Evolutionary conservation across 2,329 filamentous ascomycete species (phyloP).

Genomic region (Trichoderma sp.): DNA sequence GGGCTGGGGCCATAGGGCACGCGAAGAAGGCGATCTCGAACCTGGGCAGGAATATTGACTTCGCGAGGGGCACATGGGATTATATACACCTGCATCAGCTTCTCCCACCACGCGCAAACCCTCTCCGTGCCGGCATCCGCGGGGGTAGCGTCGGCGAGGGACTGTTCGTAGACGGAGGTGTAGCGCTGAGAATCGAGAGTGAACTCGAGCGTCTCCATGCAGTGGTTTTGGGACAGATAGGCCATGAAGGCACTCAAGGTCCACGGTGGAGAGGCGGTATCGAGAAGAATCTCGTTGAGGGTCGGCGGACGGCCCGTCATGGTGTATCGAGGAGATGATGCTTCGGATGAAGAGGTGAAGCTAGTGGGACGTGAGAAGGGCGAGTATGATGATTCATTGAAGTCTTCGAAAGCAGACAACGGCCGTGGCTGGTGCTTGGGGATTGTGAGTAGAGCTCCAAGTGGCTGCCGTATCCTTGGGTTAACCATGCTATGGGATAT

Average conservation of each 20-base stretch:
- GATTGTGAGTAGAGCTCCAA: conserved; percentile 42
- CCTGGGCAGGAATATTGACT: conserved; percentile 83
- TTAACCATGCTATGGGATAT: conserved; percentile 41
- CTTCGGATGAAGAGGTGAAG: conserved; percentile 44
- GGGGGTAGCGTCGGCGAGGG: conserved; percentile 38
- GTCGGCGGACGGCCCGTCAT: conserved; percentile 54
- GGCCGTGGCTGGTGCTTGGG: conserved; percentile 44
- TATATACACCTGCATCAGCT: conserved; percentile 87
- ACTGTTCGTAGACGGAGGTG: conserved; percentile 53
- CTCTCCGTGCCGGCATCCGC: conserved; percentile 54
- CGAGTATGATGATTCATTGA: conserved; percentile 40
- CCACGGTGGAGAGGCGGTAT: conserved; percentile 82
- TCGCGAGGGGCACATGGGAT: conserved; percentile 79
- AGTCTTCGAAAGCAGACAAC: conserved; percentile 45
- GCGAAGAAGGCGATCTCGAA: conserved; percentile 75
- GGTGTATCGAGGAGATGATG: conserved; percentile 33
- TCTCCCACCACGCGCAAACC: conserved; percentile 78
- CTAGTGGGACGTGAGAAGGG: conserved; percentile 49
- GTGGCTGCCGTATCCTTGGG: conserved; percentile 44
- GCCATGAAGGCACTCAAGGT: conserved; percentile 92
- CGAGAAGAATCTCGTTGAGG: conserved; percentile 81
- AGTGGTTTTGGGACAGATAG: conserved; percentile 95
- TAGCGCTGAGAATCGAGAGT: conserved; percentile 92
- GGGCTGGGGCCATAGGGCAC: conserved; percentile 56
- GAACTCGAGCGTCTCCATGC: conserved; percentile 93